Base-by-base conservation (phyloP, 2,329 filamentous ascomycete genomes). In the Chlorencoelia australis region DNA sequence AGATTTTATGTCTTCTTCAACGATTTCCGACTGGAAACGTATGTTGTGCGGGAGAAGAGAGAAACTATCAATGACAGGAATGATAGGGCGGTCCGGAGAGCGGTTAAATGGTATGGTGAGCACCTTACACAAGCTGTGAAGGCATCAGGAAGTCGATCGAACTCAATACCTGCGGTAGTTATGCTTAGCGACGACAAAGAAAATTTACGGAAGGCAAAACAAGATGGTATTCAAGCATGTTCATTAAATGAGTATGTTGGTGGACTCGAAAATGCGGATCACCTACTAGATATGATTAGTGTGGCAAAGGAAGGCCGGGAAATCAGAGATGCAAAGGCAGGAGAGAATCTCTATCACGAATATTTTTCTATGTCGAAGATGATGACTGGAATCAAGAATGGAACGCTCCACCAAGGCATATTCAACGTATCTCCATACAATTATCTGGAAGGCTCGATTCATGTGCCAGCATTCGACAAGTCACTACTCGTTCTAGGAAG, bases 1-100 rank as follows among this genome's bases (percentile, higher is more conserved):
- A 78, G 89, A 37, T 96, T 94, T 58, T 95, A 96, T 55, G 85
- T 98, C 35, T 98, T 98, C 59, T 96, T 96, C 73, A 98, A 98
- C 59, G 91, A 98, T 53, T 98, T 98, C 56, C 75, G 89, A 34
- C 68, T 88, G 25, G 93, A 98, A 60, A 98, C 91, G 0, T 83
- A 94, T 54, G 75, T 95, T 31, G 64, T 72, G 18, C 73, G 91
- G 43, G 72, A 79, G 14, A 60, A 70, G 5, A 80, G 83, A 24
- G 91, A 98, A 65, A 82, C 75, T 3, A 91, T 98, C 61, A 98
- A 98, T 57, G 91, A 98, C 59, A 75, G 91, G 37, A 98, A 98
- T 55, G 93, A 98, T 59, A 78, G 88, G 43, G 87, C 91, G 29
- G 85, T 98, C 19, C 73, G 91, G 31, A 75, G 71, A 49, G 86